Evolutionary conservation across 306 rosid genomes (phyloP), one percentile per base, ranked within the genome.

Genomic region (Dryas drummondii): DNA sequence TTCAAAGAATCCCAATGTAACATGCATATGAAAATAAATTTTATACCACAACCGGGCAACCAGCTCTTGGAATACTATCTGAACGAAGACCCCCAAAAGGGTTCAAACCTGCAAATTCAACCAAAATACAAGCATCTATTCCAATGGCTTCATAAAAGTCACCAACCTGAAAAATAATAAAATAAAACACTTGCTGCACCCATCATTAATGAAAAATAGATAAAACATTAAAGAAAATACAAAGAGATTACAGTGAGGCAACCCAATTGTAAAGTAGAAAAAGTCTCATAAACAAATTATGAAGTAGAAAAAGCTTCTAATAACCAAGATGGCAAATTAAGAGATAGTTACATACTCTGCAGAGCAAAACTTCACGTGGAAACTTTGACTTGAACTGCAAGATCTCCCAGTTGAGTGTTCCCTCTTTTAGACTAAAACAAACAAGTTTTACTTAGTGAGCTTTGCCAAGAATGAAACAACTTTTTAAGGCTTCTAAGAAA

Each of bases 11-110:
- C 27, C 67, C 74, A 51, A 81, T n/a, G 55, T 66, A 52, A 66
- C 50, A 74, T 61, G 72, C 47, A 64, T 50, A 70, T 14, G 59
- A 69, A 37, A 72, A 80, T 66, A 57, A 74, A 66, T 48, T 4
- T 60, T 66, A 70, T 93, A 94, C 98, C 96, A 94, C 84, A 80
- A 94, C 97, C 41, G 94, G 98, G 82, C 97, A 94, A 77, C 98
- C 96, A 81, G 98, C 98, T 84, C 81, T 90, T 32, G 98, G 98
- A 79, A 86, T 74, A 64, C 94, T 87, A 80, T 91, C 98, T 47
- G 93, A 80, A 37, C 89, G 97, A 65, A 90, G 82, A 69, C 97
- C 98, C 3, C 98, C 98, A 71, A 86, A 88, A 79, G 98, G 98
- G 78, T 94, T 94, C 69, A 94, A 84, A 78, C 98, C 98, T 1